Evolutionary conservation across 2,329 filamentous ascomycete species (phyloP).

Genomic region (Alternaria atra): DNA sequence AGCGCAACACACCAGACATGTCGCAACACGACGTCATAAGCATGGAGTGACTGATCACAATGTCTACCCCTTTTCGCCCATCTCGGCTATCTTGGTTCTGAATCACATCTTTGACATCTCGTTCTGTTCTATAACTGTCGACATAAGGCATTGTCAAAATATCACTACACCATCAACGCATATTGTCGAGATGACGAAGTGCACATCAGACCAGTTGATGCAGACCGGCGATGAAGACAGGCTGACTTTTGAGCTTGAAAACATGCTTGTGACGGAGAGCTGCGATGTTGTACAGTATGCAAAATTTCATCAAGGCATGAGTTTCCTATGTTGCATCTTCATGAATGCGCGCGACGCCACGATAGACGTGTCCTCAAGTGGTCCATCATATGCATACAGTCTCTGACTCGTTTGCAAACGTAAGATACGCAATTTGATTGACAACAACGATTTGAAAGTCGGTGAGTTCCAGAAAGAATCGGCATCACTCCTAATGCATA

Average conservation of each 20-base stretch:
- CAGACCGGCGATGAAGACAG: slow-evolving; percentile 14
- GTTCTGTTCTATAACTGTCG: no score
- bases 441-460: slow-evolving; percentile 56
- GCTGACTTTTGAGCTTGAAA: slow-evolving; percentile 19
- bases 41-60: neutral
- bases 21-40: slow-evolving; percentile 6
- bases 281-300: slow-evolving; percentile 31
- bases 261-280: slow-evolving; percentile 26
- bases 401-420: slow-evolving; percentile 17
- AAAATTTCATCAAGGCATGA: neutral
- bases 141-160: neutral
- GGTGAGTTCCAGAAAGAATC: slow-evolving; percentile 55
- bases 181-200: neutral
- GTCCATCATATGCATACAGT: slow-evolving; percentile 1
- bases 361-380: neutral
- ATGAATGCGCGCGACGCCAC: neutral
- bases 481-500: slow-evolving; percentile 51
- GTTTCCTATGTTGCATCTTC: neutral
- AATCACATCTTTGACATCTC: neutral
- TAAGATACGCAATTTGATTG: slow-evolving; percentile 56
- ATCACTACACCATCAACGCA: neutral
- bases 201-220: neutral
- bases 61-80: neutral
- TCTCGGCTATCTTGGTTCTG: neutral
- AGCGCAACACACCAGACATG: slow-evolving; percentile 3